Percentiles rank a stretch among this genome's conserved stretches.
These are phyloP conservation scores for Cladophialophora immunda DNA, from an alignment of 2,329 filamentous ascomycete species.

Conservation along the genomic window DNA sequence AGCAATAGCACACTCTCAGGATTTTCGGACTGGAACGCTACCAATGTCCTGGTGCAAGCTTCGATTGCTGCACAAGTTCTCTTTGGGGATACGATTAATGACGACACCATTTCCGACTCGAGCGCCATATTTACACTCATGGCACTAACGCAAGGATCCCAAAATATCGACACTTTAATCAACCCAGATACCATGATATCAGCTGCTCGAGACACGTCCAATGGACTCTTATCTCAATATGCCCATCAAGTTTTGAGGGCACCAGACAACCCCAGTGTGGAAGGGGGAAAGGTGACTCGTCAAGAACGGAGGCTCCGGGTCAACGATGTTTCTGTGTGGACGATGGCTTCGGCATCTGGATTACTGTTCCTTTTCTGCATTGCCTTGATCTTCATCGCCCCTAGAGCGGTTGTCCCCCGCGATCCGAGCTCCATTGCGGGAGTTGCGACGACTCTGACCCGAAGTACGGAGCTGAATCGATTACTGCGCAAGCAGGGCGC, in stretches of 20 bases:
- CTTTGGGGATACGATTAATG: conserved; percentile 32
- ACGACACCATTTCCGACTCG: conserved; percentile 27
- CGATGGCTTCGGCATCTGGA: conserved; percentile 35
- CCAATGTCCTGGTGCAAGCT: conserved; percentile 32
- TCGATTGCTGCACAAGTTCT: conserved; percentile 31
- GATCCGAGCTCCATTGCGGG: conserved; percentile 40
- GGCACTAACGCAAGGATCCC: conserved; percentile 32
- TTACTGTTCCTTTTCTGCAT: conserved; percentile 34
- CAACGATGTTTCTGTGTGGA: conserved; percentile 38
- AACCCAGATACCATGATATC: conserved; percentile 32
- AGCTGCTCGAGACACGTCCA: conserved; percentile 36
- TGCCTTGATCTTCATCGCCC: conserved; percentile 36
- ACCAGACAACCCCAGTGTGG: conserved; percentile 17
- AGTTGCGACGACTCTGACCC: conserved; percentile 35
- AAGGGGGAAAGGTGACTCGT: conserved; percentile 25
- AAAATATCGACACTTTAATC: conserved; percentile 33
- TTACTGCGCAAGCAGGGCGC: conserved; percentile 33
- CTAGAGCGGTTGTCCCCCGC: conserved; percentile 38
- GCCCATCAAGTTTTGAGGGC: conserved; percentile 35
- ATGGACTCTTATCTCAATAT: conserved; percentile 39
- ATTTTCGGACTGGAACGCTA: conserved; percentile 41
- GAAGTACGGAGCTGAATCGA: conserved; percentile 40
- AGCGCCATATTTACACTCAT: conserved; percentile 37
- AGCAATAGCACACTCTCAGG: conserved; percentile 43
- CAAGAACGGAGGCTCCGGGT: conserved; percentile 33